These are phyloP conservation scores for Diaporthe caulivora DNA, from an alignment of 2,329 filamentous ascomycete species.

Conservation along the genomic window DNA sequence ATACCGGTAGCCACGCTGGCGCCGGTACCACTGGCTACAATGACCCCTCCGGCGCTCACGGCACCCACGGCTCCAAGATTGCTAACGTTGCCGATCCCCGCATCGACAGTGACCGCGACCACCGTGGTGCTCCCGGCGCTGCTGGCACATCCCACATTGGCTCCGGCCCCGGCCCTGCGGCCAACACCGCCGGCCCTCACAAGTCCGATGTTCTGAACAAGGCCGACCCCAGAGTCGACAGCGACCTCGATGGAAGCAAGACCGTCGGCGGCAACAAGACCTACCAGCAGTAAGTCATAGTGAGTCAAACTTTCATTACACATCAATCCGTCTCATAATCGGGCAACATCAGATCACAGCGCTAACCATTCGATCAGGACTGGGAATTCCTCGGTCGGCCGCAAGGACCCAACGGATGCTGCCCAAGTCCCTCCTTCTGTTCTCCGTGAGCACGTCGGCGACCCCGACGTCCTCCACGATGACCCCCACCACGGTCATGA, in stretches of 20 bases:
- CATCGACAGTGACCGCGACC: constrained; percentile 54
- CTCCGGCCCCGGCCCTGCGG: constrained; percentile 51
- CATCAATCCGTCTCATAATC: constrained; percentile 44
- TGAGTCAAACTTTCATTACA: constrained; percentile 29
- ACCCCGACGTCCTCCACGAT: constrained; percentile 58
- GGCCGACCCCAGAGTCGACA: constrained; percentile 67
- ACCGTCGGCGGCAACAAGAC: constrained; percentile 68
- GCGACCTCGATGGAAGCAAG: constrained; percentile 65
- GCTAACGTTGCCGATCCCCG: constrained; percentile 54
- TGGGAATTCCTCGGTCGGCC: constrained; percentile 11
- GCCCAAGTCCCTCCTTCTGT: constrained; percentile 70
- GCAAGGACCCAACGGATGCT: constrained; percentile 66
- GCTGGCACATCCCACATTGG: constrained; percentile 40
- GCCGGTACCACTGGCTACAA: constrained; percentile 45
- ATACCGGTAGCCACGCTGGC: constrained; percentile 39
- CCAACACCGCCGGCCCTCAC: constrained; percentile 65
- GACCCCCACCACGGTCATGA: constrained; percentile 57
- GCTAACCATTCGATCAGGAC: background rate
- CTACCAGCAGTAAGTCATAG: constrained; percentile 55
- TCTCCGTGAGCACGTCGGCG: constrained; percentile 60
- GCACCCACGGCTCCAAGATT: constrained; percentile 49
- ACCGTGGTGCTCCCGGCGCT: constrained; percentile 42
- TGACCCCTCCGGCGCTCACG: constrained; percentile 49
- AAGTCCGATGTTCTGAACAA: constrained; percentile 67
- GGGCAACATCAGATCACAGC: background rate